A percentile compares a stretch with the other conserved stretches of the same genome.
Evolutionary conservation across 1,284 basidiomycete species (phyloP).

Genomic region (Kwoniella shivajii): DNA sequence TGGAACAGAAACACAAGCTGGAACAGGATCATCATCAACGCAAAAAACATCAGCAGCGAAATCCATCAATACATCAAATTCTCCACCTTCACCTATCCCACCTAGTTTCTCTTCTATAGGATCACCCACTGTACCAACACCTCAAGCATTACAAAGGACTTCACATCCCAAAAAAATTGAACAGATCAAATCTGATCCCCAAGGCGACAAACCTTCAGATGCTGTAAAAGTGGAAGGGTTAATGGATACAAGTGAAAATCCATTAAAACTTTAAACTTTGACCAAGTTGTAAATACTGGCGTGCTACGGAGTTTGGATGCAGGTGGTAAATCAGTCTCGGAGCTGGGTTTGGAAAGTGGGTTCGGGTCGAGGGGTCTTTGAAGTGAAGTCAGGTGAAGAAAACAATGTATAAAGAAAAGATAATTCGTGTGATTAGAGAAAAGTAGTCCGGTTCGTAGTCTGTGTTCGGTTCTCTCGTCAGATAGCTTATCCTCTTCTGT

Average conservation of each 20-base stretch:
- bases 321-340: too few relatives aligned
- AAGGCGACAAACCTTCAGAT: slow-evolving; percentile 63
- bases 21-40: slow-evolving; percentile 5
- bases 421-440: too few relatives aligned
- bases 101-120: slow-evolving; percentile 47
- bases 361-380: too few relatives aligned
- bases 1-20: neutral
- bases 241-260: slow-evolving; percentile 70
- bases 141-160: slow-evolving; percentile 29
- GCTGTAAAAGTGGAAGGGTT: slow-evolving; percentile 70
- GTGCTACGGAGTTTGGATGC: too few relatives aligned
- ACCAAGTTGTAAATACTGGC: too few relatives aligned
- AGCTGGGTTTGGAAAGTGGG: too few relatives aligned
- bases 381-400: too few relatives aligned
- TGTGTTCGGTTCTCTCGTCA: too few relatives aligned
- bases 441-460: too few relatives aligned
- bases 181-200: slow-evolving; percentile 62
- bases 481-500: too few relatives aligned
- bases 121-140: slow-evolving; percentile 44
- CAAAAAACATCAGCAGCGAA: slow-evolving; percentile 5
- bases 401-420: too few relatives aligned
- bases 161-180: slow-evolving; percentile 22
- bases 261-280: slow-evolving; percentile 57
- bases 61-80: slow-evolving; percentile 2
- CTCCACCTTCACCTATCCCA: slow-evolving; percentile 24